These are phyloP conservation scores for Hypoxylon crocopeplum DNA, from an alignment of 495 filamentous ascomycete species.

Conservation along the genomic window DNA sequence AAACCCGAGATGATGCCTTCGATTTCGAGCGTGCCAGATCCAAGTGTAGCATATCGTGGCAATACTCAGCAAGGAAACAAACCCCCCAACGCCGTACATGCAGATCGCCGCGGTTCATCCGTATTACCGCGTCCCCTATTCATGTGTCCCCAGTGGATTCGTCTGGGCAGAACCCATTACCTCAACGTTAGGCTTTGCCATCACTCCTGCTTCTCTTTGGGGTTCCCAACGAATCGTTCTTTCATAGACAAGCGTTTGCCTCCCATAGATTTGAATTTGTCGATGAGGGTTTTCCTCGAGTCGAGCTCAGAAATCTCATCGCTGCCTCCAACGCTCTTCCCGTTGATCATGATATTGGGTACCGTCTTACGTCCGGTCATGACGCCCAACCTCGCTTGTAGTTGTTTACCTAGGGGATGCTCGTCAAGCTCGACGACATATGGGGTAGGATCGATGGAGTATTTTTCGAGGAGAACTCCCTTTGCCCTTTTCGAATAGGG, in stretches of 20 bases:
- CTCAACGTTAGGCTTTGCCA: background rate
- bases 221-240: constrained; percentile 44
- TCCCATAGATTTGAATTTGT: constrained; percentile 74
- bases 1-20: constrained; percentile 13
- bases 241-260: constrained; percentile 70
- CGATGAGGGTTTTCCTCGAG: constrained; percentile 67
- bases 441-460: constrained; percentile 80
- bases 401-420: constrained; percentile 71
- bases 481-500: constrained; percentile 85
- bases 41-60: constrained; percentile 14
- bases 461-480: constrained; percentile 77
- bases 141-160: constrained; percentile 9
- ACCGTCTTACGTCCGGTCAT: constrained; percentile 85
- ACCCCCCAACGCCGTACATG: constrained; percentile 34
- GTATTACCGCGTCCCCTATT: constrained; percentile 25
- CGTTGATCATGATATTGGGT: constrained; percentile 88
- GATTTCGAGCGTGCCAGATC: constrained; percentile 5
- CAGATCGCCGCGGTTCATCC: constrained; percentile 22
- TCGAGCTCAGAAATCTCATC: constrained; percentile 84
- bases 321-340: constrained; percentile 87
- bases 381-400: constrained; percentile 73
- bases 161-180: constrained; percentile 2
- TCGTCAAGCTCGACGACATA: constrained; percentile 91
- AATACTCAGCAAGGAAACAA: constrained; percentile 16
- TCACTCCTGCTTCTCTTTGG: constrained; percentile 34